A percentile compares a stretch with the other conserved stretches of the same genome.
These are phyloP conservation scores for Lippia alba DNA, from an alignment of 305 asterid species.

Conservation along the genomic window DNA sequence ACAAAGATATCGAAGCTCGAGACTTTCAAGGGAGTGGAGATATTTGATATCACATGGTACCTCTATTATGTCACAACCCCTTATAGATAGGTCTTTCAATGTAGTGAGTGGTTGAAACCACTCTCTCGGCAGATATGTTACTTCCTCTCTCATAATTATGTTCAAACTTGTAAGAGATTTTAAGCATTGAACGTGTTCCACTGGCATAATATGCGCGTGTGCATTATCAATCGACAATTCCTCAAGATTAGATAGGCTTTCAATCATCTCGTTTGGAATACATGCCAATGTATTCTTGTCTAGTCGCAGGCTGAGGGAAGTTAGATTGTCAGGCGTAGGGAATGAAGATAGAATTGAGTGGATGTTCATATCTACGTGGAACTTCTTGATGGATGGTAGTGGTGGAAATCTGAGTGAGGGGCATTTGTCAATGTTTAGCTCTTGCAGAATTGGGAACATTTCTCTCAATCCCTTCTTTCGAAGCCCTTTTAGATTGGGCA, in stretches of 20 bases:
- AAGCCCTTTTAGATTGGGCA: slow-evolving; percentile 18
- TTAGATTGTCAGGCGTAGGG: background rate
- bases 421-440: background rate
- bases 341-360: background rate
- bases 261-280: slow-evolving; percentile 1
- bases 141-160: background rate
- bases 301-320: background rate
- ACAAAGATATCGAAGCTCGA: fast-evolving
- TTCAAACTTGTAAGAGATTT: background rate
- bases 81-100: background rate
- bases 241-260: slow-evolving; percentile 15
- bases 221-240: background rate
- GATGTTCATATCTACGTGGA: background rate
- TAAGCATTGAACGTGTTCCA: slow-evolving; percentile 9
- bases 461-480: slow-evolving; percentile 9
- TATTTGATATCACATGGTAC: background rate
- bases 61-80: background rate
- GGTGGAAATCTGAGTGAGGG: slow-evolving; percentile 22
- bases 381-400: slow-evolving; percentile 12
- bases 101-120: slow-evolving; percentile 4
- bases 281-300: background rate
- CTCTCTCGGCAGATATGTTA: slow-evolving; percentile 9
- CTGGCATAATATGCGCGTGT: background rate
- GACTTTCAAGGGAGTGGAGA: background rate
- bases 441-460: slow-evolving; percentile 27